Evolutionary conservation across 257 asterid genomes (phyloP).

Genomic region (Petunia secreta): DNA sequence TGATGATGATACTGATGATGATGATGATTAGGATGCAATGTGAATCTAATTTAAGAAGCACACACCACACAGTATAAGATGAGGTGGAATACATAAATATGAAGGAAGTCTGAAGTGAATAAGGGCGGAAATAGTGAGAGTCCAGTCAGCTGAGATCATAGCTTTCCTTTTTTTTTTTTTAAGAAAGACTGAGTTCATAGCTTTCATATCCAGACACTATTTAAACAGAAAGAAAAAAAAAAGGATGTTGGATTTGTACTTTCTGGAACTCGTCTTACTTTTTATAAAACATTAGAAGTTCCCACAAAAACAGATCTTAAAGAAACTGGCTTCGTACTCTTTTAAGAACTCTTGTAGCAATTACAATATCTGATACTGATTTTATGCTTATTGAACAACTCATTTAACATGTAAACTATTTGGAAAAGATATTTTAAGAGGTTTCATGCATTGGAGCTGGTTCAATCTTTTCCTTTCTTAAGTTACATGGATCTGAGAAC

Average conservation of each 20-base stretch:
- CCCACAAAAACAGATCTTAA: background rate
- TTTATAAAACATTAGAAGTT: background rate
- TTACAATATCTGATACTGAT: background rate
- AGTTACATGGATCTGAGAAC: slow-evolving; percentile 13
- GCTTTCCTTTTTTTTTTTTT: background rate
- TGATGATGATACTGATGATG: background rate
- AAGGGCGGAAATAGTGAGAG: background rate
- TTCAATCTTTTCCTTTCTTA: background rate
- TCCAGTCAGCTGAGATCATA: background rate
- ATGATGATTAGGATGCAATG: background rate
- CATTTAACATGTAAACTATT: background rate
- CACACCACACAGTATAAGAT: background rate
- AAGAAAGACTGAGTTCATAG: background rate
- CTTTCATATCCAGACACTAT: background rate
- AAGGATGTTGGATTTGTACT: background rate
- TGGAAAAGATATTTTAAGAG: background rate
- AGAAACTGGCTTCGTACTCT: background rate
- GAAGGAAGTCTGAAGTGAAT: background rate
- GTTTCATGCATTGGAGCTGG: background rate
- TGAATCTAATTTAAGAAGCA: background rate
- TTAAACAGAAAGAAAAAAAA: background rate
- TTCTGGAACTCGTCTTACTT: background rate
- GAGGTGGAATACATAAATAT: background rate
- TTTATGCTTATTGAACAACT: slow-evolving; percentile 1
- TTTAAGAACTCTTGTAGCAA: background rate